Base-by-base conservation (phyloP, 148 eudicot genomes). In the Dianthus caryophyllus region DNA sequence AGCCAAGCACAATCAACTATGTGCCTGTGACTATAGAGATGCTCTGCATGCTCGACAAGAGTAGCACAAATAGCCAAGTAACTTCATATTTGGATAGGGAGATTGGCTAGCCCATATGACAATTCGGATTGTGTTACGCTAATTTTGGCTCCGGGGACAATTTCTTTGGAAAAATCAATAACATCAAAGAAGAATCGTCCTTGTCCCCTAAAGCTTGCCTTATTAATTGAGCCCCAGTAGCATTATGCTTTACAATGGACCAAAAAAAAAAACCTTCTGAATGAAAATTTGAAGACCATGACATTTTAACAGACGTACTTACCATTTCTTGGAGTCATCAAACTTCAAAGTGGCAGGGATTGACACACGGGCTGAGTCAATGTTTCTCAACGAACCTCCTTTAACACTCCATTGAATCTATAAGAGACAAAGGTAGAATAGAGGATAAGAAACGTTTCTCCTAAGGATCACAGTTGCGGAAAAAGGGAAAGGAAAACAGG, bases 321-420 rank as follows among this genome's bases (percentile, higher is more conserved):
- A 92, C 97, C 96, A 89, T 54, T 81, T 82, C 76, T 77, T 87
- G 24, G 88, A 80, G 30, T 87, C 96, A 65, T 93, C 96, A 73
- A 74, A 93, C 66, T 61, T 80, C 54, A 93, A 72, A 56, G 98
- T 93, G 78, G 89, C 79, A 50, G 98, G 96, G 73, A 93, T 83
- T 56, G 98, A 93, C 69, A 93, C 64, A 68, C 96, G 84, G 47
- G 98, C 98, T 41, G 96, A 93, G 56, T 89, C 91, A 20, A 85
- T 76, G 69, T 93, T 89, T 82, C 98, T 87, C 72, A 89, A 71
- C 39, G 91, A 64, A 66, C 98, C 98, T 44, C 91, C 79, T 84
- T 78, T 89, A 73, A 93, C 81, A 61, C 88, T 93, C 98, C 98
- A 93, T 84, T 93, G 96, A 67, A 93, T 83, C 97, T 92, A 71